Evolutionary conservation across 331 rosid genomes (phyloP), one percentile per base, ranked within the genome.

Genomic region (Stylosanthes scabra): DNA sequence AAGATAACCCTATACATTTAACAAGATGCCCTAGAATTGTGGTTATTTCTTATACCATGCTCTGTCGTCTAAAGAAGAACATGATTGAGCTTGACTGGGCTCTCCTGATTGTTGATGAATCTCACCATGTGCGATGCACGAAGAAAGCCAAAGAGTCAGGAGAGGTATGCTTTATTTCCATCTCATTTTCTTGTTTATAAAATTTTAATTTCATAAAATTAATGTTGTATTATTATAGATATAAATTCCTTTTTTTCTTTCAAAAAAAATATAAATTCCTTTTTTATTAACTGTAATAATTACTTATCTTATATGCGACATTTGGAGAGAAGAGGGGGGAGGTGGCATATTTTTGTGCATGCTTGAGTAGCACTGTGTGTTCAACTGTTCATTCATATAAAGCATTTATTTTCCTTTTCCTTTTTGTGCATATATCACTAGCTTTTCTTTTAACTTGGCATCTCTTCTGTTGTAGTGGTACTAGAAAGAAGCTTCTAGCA

Each of bases 11-110:
- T 66, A 80, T 81, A 78, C 47, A 88, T 71, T 83, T 94, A 74
- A 80, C 78, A 57, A 88, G 86, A 72, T 87, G 86, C 68, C 99
- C 97, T 2, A 88, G 68, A 84, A 82, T 89, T 69, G 99, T 94
- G 80, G 99, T 94, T 73, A 91, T 90, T 68, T 94, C 99, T 74
- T 91, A 85, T 74, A 91, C 90, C 54, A 94, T 94, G 99, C 99
- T 94, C 59, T 84, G 90, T 66, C 99, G 88, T 62, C 75, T 94
- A 82, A 83, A 85, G 74, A 90, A 89, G 80, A 91, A 88, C 85
- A 91, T 91, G 88, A 89, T 91, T 83, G 86, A 84, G 40, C 87
- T 52, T 50, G 88, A 94, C 58, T 94, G 99, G 99, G 90, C 90
- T 84, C 84, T 90, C 65, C n/a, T 91, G 66, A 87, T 94, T 83